Evolutionary conservation across 2,329 filamentous ascomycete species (phyloP).

Genomic region (Pseudocercospora crystallina): DNA sequence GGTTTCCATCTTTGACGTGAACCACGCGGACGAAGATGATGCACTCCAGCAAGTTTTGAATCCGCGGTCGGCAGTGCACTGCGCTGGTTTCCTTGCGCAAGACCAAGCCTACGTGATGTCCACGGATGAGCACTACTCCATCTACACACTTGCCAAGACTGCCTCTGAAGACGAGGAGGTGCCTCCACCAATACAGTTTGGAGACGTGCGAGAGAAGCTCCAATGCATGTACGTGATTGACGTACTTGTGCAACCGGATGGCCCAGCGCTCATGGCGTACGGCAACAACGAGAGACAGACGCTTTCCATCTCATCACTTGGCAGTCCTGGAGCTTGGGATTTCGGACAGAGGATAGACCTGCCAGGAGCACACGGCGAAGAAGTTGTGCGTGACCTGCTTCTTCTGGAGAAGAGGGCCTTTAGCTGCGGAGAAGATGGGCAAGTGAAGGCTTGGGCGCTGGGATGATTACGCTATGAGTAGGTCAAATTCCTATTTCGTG

Average conservation of each 20-base stretch:
- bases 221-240: constrained; percentile 73
- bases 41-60: constrained; percentile 77
- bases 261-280: constrained; percentile 31
- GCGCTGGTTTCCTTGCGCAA: constrained; percentile 67
- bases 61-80: constrained; percentile 71
- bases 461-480: constrained; percentile 7
- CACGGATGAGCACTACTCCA: constrained; percentile 74
- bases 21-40: constrained; percentile 72
- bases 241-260: constrained; percentile 51
- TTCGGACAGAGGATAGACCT: constrained; percentile 35
- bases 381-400: constrained; percentile 49
- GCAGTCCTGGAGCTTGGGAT: constrained; percentile 26
- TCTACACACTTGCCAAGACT: constrained; percentile 68
- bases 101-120: constrained; percentile 70
- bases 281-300: constrained; percentile 32
- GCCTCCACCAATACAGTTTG: constrained; percentile 58
- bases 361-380: constrained; percentile 48
- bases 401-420: constrained; percentile 38
- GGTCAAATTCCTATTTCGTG: constrained; percentile 2
- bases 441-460: constrained; percentile 43
- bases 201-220: constrained; percentile 66
- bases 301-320: constrained; percentile 29
- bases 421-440: constrained; percentile 52
- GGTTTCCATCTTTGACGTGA: constrained; percentile 73
- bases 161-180: constrained; percentile 56